Percentiles rank a stretch among this genome's conserved stretches.
Evolutionary conservation across 2,329 filamentous ascomycete species (phyloP).

Genomic region (Westerdykella ornata): DNA sequence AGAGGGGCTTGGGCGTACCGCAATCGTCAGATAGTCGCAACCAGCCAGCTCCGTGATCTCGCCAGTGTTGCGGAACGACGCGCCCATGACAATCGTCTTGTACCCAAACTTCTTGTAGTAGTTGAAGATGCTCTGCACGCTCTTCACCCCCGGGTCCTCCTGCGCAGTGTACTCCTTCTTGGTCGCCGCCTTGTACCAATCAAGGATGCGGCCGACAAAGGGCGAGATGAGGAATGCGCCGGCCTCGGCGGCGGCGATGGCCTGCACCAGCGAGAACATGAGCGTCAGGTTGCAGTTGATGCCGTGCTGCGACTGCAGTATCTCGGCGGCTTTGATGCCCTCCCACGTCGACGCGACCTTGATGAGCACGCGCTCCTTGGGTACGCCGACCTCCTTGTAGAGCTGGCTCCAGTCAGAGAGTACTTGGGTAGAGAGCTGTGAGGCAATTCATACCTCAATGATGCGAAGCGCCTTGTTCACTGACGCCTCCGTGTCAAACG

Average conservation of each 20-base stretch:
- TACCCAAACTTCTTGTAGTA: constrained; percentile 99
- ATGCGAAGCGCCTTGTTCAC: constrained; percentile 95
- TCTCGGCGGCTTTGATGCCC: constrained; percentile 97
- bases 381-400: constrained; percentile 85
- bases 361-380: constrained; percentile 93
- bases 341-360: constrained; percentile 99
- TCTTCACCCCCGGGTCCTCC: constrained; percentile 94
- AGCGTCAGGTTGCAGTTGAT: constrained; percentile 99
- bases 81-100: constrained; percentile 99
- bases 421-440: neutral
- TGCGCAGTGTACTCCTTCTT: constrained; percentile 88
- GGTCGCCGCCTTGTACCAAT: constrained; percentile 96
- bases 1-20: constrained; percentile 49
- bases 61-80: constrained; percentile 91
- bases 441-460: constrained; percentile 64
- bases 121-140: constrained; percentile 92
- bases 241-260: constrained; percentile 92
- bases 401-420: constrained; percentile 53
- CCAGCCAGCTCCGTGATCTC: constrained; percentile 98
- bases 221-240: constrained; percentile 96
- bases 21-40: constrained; percentile 98
- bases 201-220: constrained; percentile 97
- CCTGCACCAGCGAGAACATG: constrained; percentile 94
- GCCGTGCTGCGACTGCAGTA: constrained; percentile 89
- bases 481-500: constrained; percentile 87